Percentiles rank a stretch among this genome's conserved stretches.
Evolutionary conservation across 1,284 basidiomycete genomes (phyloP).

Genomic region (Boletus mariae): DNA sequence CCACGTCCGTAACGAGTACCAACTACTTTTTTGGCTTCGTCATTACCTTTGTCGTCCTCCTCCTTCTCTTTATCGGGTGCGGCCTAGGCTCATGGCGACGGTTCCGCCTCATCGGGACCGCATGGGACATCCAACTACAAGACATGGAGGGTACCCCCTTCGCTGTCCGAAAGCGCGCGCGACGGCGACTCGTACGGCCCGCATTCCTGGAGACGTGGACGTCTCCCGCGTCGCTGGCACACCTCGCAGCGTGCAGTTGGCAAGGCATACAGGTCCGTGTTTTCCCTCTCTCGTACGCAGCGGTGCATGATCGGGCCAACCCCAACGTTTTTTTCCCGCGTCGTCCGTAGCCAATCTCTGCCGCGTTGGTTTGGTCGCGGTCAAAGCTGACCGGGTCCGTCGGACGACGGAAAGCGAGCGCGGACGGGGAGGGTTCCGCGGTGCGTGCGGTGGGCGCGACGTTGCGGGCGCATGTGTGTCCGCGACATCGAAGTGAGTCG

Average conservation of each 20-base stretch:
- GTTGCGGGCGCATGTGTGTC: conserved; percentile 8
- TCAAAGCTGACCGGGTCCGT: not conserved
- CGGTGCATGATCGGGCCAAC: not conserved
- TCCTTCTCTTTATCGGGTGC: conserved; percentile 56
- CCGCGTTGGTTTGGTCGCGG: conserved; percentile 19
- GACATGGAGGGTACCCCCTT: conserved; percentile 12
- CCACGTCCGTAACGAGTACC: conserved; percentile 23
- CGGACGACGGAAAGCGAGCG: conserved; percentile 26
- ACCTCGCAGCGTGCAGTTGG: conserved; percentile 10
- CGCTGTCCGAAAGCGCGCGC: conserved; percentile 10
- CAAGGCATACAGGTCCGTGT: conserved; percentile 24
- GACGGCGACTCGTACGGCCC: conserved; percentile 19
- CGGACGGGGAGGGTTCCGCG: conserved; percentile 30
- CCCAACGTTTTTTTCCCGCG: not conserved
- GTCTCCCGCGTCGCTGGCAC: not conserved
- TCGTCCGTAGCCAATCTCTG: conserved; percentile 18
- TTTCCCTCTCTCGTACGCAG: not conserved
- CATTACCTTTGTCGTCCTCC: conserved; percentile 55
- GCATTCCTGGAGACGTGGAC: conserved; percentile 23
- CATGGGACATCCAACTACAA: conserved; percentile 24
- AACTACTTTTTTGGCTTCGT: conserved; percentile 64
- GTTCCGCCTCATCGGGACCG: conserved; percentile 18
- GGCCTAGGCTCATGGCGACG: conserved; percentile 50
- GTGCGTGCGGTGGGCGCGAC: conserved; percentile 44
- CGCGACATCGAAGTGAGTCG: conserved; percentile 3